A percentile compares a stretch with the other conserved stretches of the same genome.
phyloP scores from a whole-genome alignment of 139 green algal genomes.

The Parachlorella kessleri region DNA sequence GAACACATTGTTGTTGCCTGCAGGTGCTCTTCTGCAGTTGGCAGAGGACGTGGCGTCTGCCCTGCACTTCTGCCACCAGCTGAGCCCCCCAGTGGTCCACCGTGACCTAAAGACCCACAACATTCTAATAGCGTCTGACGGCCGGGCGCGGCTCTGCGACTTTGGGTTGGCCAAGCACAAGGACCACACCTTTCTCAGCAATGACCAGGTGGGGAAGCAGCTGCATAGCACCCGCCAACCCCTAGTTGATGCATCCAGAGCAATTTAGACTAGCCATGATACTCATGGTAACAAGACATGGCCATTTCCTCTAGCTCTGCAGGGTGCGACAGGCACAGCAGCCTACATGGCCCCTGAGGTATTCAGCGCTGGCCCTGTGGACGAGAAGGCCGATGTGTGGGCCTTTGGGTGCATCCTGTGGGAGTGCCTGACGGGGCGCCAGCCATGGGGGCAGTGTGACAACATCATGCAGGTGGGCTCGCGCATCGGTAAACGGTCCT shows the following conservation, averaged over 20 bases:
- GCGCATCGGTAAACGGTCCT: no score
- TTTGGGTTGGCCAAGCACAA: slow-evolving; percentile 37
- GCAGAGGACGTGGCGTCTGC: slow-evolving; percentile 26
- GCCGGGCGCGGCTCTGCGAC: slow-evolving; percentile 21
- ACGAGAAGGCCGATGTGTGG: slow-evolving; percentile 22
- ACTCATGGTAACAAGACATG: no score
- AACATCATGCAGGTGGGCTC: slow-evolving; percentile 40
- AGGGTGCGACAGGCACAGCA: slow-evolving; percentile 25
- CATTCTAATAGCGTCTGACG: slow-evolving; percentile 20
- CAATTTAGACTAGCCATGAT: no score
- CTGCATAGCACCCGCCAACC: no score
- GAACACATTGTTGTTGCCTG: no score
- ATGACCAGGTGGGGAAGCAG: slow-evolving; percentile 8
- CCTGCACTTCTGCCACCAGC: slow-evolving; percentile 29
- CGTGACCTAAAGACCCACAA: slow-evolving; percentile 36
- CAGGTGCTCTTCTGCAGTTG: background rate
- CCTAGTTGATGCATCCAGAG: no score
- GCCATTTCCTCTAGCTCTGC: no score
- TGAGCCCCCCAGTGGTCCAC: slow-evolving; percentile 33
- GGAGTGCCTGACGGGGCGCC: slow-evolving; percentile 29
- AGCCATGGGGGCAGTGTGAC: slow-evolving; percentile 35
- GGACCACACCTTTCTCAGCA: slow-evolving; percentile 13
- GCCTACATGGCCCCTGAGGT: slow-evolving; percentile 36
- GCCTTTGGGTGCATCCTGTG: slow-evolving; percentile 20
- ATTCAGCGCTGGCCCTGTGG: background rate